A percentile compares a stretch with the other conserved stretches of the same genome.
These are phyloP conservation scores for Bryoglossum gracile DNA, from an alignment of 495 filamentous ascomycete species.

Conservation along the genomic window DNA sequence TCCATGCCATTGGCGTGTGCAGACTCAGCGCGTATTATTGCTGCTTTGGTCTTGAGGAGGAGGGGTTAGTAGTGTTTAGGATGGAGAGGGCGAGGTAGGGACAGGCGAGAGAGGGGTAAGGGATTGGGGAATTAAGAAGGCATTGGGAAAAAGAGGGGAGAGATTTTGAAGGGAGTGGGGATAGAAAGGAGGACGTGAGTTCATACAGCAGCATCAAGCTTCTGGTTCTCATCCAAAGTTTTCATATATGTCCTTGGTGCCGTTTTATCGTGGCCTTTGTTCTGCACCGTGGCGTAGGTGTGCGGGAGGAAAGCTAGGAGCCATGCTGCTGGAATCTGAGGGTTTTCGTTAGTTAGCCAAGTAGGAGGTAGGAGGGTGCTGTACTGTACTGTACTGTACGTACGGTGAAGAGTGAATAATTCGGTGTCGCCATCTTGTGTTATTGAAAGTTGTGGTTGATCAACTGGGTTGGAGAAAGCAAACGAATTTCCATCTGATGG, in stretches of 20 bases:
- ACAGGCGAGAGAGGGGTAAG: too few relatives aligned
- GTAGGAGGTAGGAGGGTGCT: too few relatives aligned
- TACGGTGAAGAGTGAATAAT: too few relatives aligned
- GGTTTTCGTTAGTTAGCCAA: too few relatives aligned
- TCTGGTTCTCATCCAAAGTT: slow-evolving; percentile 32
- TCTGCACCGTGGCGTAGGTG: slow-evolving; percentile 28
- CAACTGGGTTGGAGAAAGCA: too few relatives aligned
- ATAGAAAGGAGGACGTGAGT: neutral
- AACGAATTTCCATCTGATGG: too few relatives aligned
- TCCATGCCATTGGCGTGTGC: slow-evolving; percentile 40
- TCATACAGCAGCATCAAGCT: slow-evolving; percentile 36
- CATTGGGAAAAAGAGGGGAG: neutral
- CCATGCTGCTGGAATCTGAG: slow-evolving; percentile 42
- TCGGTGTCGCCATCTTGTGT: too few relatives aligned
- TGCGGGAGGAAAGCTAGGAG: slow-evolving; percentile 32
- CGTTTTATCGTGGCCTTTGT: slow-evolving; percentile 34
- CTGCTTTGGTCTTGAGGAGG: slow-evolving; percentile 21
- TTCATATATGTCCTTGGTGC: slow-evolving; percentile 31
- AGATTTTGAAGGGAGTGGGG: neutral
- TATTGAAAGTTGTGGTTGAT: too few relatives aligned
- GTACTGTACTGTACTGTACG: too few relatives aligned
- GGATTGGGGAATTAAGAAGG: neutral
- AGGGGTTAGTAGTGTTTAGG: neutral
- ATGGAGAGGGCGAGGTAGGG: too few relatives aligned
- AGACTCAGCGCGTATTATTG: slow-evolving; percentile 34